phyloP scores from a whole-genome alignment of 805 yeast genomes.

The Debaryomyces maramus region DNA sequence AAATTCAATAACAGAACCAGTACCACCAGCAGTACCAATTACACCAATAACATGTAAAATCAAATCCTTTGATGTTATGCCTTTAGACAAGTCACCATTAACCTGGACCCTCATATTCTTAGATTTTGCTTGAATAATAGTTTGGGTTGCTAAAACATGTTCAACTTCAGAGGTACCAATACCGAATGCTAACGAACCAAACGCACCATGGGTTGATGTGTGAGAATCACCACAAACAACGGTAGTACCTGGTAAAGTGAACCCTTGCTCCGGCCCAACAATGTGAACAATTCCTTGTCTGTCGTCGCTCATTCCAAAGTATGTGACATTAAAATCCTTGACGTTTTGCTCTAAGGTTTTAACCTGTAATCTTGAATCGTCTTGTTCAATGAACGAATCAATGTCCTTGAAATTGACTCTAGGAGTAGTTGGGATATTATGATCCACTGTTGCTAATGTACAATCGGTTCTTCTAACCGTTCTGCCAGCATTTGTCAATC shows the following conservation, averaged over 20 bases:
- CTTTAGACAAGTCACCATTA: slow-evolving; percentile 79
- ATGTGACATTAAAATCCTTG: slow-evolving; percentile 82
- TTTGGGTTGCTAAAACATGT: slow-evolving; percentile 97
- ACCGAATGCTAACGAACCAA: slow-evolving; percentile 96
- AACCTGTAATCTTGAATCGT: slow-evolving; percentile 90
- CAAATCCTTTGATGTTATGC: slow-evolving; percentile 94
- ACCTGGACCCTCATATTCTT: slow-evolving; percentile 92
- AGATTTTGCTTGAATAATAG: slow-evolving; percentile 89
- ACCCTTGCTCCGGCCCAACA: slow-evolving; percentile 99
- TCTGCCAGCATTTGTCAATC: slow-evolving; percentile 84
- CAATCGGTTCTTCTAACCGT: slow-evolving; percentile 88
- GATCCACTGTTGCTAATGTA: slow-evolving; percentile 93
- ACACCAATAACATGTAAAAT: slow-evolving; percentile 92
- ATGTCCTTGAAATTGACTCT: slow-evolving; percentile 73
- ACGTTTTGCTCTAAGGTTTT: slow-evolving; percentile 91
- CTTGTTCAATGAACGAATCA: slow-evolving; percentile 80
- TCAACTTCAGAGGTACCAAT: slow-evolving; percentile 99
- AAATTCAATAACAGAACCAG: slow-evolving; percentile 95
- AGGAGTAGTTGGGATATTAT: slow-evolving; percentile 94
- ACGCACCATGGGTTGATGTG: slow-evolving; percentile 98
- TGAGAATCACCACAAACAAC: slow-evolving; percentile 99
- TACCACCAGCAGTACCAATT: slow-evolving; percentile 99
- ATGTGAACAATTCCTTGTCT: slow-evolving; percentile 99
- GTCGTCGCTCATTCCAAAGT: slow-evolving; percentile 89
- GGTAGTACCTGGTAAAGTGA: slow-evolving; percentile 97